phyloP scores from a whole-genome alignment of 768 basidiomycete genomes.

The Nevesoporus exiguus region DNA sequence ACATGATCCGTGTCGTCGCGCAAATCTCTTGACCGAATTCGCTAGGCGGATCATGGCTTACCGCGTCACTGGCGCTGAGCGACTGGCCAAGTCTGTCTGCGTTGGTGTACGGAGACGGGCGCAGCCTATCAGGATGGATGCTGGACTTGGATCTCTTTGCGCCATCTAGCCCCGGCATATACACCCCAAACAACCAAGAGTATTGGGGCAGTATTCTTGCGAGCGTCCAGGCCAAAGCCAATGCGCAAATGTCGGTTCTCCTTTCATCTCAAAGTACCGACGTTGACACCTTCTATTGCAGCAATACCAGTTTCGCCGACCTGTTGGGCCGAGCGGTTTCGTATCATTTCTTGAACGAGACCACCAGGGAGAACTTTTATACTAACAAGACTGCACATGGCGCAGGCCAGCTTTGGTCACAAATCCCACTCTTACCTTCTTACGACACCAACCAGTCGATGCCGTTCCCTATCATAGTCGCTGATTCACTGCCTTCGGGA shows the following conservation, averaged over 20 bases:
- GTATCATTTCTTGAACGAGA: constrained; percentile 73
- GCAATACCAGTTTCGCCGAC: constrained; percentile 64
- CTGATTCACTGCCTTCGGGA: constrained; percentile 49
- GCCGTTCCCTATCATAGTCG: constrained; percentile 67
- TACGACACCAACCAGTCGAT: constrained; percentile 43
- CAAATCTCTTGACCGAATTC: background rate
- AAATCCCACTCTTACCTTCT: constrained; percentile 47
- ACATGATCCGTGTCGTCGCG: background rate
- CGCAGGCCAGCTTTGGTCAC: constrained; percentile 70
- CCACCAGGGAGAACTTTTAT: constrained; percentile 55
- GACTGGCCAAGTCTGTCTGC: constrained; percentile 56
- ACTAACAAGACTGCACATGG: constrained; percentile 58
- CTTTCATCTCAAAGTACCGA: background rate
- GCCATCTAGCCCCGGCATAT: constrained; percentile 48
- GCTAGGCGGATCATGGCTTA: constrained; percentile 65
- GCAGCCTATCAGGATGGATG: constrained; percentile 49
- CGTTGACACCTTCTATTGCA: constrained; percentile 19
- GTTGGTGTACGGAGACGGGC: constrained; percentile 56
- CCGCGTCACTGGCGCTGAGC: constrained; percentile 60
- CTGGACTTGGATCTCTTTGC: constrained; percentile 54
- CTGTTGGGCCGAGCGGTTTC: constrained; percentile 62
- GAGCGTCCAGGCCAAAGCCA: constrained; percentile 55
- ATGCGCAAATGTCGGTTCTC: constrained; percentile 47
- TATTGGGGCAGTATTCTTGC: constrained; percentile 54
- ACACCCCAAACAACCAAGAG: constrained; percentile 44